Conservation (phyloP, 768 basidiomycete species). For the Collybia nuda region DNA sequence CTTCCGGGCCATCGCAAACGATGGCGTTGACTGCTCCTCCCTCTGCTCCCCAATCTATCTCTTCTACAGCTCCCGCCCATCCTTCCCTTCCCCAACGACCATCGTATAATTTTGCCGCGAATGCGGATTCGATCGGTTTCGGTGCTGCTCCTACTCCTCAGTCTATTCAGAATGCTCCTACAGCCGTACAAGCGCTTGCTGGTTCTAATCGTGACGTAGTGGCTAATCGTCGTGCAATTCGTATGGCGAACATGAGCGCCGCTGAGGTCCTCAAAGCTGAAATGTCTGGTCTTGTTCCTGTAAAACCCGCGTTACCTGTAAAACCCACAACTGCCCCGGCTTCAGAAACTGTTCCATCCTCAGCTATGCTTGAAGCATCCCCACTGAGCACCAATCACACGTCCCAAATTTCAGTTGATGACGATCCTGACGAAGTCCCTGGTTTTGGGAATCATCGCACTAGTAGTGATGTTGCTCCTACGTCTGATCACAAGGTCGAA, state of each 20-base stretch:
- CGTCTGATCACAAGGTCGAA: background rate
- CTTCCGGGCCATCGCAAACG: conserved; percentile 46
- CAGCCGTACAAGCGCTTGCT: conserved; percentile 71
- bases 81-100: conserved; percentile 69
- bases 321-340: conserved; percentile 28
- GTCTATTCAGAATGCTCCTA: conserved; percentile 54
- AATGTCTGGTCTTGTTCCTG: conserved; percentile 57
- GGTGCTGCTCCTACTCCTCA: conserved; percentile 62
- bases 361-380: conserved; percentile 27
- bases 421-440: conserved; percentile 33
- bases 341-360: conserved; percentile 20
- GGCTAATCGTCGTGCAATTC: conserved; percentile 84
- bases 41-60: conserved; percentile 34
- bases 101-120: conserved; percentile 66
- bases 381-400: conserved; percentile 24
- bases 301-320: conserved; percentile 41
- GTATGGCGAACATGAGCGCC: conserved; percentile 96
- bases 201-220: conserved; percentile 92
- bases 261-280: conserved; percentile 94
- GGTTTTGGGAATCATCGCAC: conserved; percentile 31
- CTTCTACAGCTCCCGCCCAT: conserved; percentile 35
- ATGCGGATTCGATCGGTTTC: conserved; percentile 75
- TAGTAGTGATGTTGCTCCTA: conserved; percentile 4
- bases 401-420: conserved; percentile 4
- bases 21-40: conserved; percentile 48